Evolutionary conservation across 371 early-diverging fungal genomes (phyloP), one percentile per base, ranked within the genome.

Genomic region (Entomophthora muscae): DNA sequence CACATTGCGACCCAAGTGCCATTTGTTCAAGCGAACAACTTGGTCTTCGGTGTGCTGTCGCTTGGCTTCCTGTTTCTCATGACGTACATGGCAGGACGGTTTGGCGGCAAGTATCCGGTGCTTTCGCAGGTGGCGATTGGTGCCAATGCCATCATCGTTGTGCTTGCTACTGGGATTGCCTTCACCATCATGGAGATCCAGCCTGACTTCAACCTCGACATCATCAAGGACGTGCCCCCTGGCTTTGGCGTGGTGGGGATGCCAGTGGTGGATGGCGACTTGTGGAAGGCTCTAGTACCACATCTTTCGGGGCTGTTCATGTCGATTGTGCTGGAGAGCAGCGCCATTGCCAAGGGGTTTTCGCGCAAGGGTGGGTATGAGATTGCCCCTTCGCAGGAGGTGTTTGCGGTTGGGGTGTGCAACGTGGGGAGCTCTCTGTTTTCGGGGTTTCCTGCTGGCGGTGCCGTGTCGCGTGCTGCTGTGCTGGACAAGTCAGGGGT

Each of bases 391-490:
- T 83, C 83, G 67, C 91, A 91, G 70, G 95, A 95, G 70, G 70
- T 91, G 26, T 79, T 91, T 58, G 90, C 93, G 13, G 76, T 93
- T 30, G 93, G 93, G 7, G 65, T 86, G 24, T 80, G 86, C 32
- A 95, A 95, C 73, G 70, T 88, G 53, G 67, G 83, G 67, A 85
- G 85, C 3, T 73, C 88, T 26, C 88, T 92, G 76, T 83, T 93
- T 71, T 84, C 87, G 53, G 86, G 82, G 0, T 90, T 83, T 71
- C 87, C 93, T 13, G 83, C 84, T 5, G 89, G 91, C 31, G 93
- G 93, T 22, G 88, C 91, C 1, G 91, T 95, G 67, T 87, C 88
- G 21, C 83, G 95, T 62, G 85, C 89, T 0, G 89, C 91, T 26
- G 82, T 93, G 67, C 88, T 89, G 69, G 75, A 80, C 64, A 76